Evolutionary conservation across 495 filamentous ascomycete genomes (phyloP).

Genomic region (Lepraria neglecta): DNA sequence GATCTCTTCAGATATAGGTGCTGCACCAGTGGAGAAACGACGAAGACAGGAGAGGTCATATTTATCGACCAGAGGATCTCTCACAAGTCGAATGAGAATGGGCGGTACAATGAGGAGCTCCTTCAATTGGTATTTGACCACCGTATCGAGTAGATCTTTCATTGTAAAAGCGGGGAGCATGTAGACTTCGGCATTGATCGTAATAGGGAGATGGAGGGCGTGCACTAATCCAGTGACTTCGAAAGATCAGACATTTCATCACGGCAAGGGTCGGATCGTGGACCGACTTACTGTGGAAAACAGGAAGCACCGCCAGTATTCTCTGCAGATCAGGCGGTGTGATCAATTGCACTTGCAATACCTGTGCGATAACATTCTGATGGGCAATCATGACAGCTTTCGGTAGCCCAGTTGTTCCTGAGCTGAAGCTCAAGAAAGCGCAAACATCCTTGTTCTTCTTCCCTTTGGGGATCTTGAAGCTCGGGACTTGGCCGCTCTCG

Average conservation of each 20-base stretch:
- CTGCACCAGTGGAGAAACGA: conserved; percentile 53
- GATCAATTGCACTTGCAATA: conserved; percentile 47
- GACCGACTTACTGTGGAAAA: conserved; percentile 42
- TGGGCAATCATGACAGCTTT: conserved; percentile 47
- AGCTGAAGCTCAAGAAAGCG: conserved; percentile 52
- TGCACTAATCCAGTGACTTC: conserved; percentile 52
- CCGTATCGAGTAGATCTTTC: conserved; percentile 47
- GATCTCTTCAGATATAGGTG: conserved; percentile 59
- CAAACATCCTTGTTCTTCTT: conserved; percentile 51
- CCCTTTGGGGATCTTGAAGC: conserved; percentile 41
- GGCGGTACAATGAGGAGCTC: conserved; percentile 65
- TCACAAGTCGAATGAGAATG: conserved; percentile 60
- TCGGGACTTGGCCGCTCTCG: conserved; percentile 34
- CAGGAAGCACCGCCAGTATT: conserved; percentile 48
- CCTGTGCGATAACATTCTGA: conserved; percentile 58
- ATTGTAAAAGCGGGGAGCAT: conserved; percentile 57
- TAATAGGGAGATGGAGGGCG: conserved; percentile 52
- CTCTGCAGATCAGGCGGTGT: conserved; percentile 42
- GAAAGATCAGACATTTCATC: conserved; percentile 6
- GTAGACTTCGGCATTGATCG: conserved; percentile 51
- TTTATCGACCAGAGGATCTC: conserved; percentile 54
- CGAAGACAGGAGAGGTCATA: conserved; percentile 52
- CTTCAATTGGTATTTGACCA: conserved; percentile 46
- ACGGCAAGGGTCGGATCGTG: neutral
- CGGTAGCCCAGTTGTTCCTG: conserved; percentile 46